phyloP scores from a whole-genome alignment of 225 moss, liverwort and hornwort genomes.

The Anthoceros angustus region DNA sequence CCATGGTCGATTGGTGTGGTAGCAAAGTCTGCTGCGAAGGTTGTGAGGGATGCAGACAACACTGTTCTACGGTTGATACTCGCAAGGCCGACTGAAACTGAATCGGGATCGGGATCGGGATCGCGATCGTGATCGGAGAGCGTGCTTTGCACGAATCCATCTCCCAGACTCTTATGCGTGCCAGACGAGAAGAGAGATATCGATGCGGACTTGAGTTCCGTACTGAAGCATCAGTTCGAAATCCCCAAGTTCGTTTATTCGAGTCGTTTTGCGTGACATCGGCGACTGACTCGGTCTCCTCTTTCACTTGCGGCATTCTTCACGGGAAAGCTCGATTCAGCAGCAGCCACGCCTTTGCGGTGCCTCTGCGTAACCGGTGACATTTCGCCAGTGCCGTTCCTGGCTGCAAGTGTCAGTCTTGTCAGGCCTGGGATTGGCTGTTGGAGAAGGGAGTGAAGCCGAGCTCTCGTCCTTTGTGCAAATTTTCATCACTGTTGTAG shows the following conservation, averaged over 20 bases:
- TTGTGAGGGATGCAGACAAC: background rate
- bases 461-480: background rate
- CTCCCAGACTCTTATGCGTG: conserved; percentile 1
- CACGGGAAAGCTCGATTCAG: conserved; percentile 1
- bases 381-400: conserved; percentile 1
- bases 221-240: conserved; percentile 1
- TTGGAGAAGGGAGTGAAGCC: conserved; percentile 1
- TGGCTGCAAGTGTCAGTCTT: background rate
- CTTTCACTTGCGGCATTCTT: conserved; percentile 1
- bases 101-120: too few species aligned
- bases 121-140: background rate
- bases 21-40: background rate
- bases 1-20: background rate
- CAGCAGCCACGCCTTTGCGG: conserved; percentile 1
- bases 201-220: conserved; percentile 1
- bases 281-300: conserved; percentile 3
- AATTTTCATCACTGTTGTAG: conserved; percentile 2
- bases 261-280: background rate
- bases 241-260: conserved; percentile 1
- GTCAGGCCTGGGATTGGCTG: conserved; percentile 1
- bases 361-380: background rate
- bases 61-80: background rate
- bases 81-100: background rate
- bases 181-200: background rate
- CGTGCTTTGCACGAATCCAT: conserved; percentile 1